phyloP scores from a whole-genome alignment of 768 basidiomycete genomes.

The Tylopilus rubrobrunneus region DNA sequence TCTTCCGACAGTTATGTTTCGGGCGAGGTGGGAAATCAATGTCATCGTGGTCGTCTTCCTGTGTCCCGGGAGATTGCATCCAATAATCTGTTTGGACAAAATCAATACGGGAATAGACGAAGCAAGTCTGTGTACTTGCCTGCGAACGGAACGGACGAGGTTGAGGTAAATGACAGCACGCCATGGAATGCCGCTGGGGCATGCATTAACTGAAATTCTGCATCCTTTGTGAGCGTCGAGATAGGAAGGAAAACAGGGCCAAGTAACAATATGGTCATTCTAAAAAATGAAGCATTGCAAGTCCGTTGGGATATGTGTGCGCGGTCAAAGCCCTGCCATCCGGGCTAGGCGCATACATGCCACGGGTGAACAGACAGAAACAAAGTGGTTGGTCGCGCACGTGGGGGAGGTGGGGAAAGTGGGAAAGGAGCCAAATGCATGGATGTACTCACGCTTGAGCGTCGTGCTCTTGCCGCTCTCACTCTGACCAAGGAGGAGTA shows the following conservation, averaged over 20 bases:
- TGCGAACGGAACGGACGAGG: constrained; percentile 75
- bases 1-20: constrained; percentile 36
- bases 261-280: neutral
- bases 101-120: constrained; percentile 1
- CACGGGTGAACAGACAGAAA: neutral
- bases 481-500: constrained; percentile 81
- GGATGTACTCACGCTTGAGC: constrained; percentile 69
- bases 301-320: neutral
- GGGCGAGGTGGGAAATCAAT: constrained; percentile 49
- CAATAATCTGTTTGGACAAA: constrained; percentile 49
- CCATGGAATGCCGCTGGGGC: constrained; percentile 73
- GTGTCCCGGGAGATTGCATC: constrained; percentile 68
- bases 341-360: constrained; percentile 1
- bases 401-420: neutral
- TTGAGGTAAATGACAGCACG: constrained; percentile 86
- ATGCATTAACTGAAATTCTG: constrained; percentile 84
- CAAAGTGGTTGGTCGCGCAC: neutral
- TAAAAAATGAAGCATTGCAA: constrained; percentile 5
- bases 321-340: constrained; percentile 1
- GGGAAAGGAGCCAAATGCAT: constrained; percentile 1
- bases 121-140: constrained; percentile 39
- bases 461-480: constrained; percentile 90
- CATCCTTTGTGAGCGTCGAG: constrained; percentile 17
- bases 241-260: constrained; percentile 1
- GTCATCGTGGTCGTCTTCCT: constrained; percentile 55